A percentile compares a stretch with the other conserved stretches of the same genome.
These are phyloP conservation scores for Beauveria rudraprayagi DNA, from an alignment of 2,329 filamentous ascomycete genomes.

Conservation along the genomic window DNA sequence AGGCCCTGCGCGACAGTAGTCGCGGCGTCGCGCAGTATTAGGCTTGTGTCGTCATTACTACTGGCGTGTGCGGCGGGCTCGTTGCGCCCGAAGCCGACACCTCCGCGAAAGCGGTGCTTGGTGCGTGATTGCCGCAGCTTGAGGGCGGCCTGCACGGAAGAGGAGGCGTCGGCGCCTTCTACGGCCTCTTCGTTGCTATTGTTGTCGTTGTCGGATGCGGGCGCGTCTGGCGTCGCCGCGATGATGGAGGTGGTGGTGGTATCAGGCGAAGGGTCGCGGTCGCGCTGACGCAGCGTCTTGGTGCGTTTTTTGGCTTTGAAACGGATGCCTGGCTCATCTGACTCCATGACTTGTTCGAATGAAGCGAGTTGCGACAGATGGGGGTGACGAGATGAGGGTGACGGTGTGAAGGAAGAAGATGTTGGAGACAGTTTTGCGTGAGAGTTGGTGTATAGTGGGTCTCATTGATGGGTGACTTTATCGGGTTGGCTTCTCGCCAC, in stretches of 20 bases:
- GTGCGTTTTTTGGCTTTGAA: slow-evolving; percentile 50
- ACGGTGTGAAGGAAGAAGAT: too few species aligned
- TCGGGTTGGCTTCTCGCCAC: too few species aligned
- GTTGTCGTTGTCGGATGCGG: slow-evolving; percentile 8
- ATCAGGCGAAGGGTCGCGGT: slow-evolving; percentile 28
- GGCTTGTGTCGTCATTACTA: slow-evolving; percentile 14
- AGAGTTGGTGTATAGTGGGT: too few species aligned
- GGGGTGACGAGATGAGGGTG: too few species aligned
- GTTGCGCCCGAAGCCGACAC: slow-evolving; percentile 42
- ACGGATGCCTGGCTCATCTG: slow-evolving; percentile 24
- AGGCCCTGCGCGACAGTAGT: slow-evolving; percentile 18
- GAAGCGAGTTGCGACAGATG: too few species aligned
- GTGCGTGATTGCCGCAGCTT: slow-evolving; percentile 45
- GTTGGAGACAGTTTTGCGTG: too few species aligned
- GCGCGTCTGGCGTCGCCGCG: slow-evolving; percentile 7
- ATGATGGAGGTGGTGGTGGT: slow-evolving; percentile 9
- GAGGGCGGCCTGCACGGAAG: slow-evolving; percentile 40
- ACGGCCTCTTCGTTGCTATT: slow-evolving; percentile 14
- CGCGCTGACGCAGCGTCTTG: slow-evolving; percentile 49
- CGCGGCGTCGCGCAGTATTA: slow-evolving; percentile 24
- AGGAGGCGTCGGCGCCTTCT: neutral
- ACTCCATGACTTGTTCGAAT: neutral
- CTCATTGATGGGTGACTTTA: too few species aligned
- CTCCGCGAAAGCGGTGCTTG: slow-evolving; percentile 32
- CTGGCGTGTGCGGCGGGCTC: slow-evolving; percentile 22